Evolutionary conservation across 176 grass and related monocot genomes (phyloP), one percentile per base, ranked within the genome.

Genomic region (Bolboschoenus planiculmis): DNA sequence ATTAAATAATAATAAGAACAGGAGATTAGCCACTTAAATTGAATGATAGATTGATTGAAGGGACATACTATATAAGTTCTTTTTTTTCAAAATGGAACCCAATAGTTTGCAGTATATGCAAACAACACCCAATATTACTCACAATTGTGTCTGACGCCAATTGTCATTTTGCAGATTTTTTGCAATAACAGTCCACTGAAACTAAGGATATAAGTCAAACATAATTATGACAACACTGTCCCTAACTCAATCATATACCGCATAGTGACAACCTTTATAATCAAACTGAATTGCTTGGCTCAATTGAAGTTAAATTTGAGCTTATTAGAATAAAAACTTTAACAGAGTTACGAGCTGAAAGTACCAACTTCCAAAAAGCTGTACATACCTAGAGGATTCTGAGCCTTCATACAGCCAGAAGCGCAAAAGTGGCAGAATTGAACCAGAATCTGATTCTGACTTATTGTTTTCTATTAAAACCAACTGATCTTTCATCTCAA

Each of bases 351-450:
- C 18, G 13, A 51, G 26, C 71, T 10, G 13, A 43, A 48, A 50
- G 72, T 53, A 53, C 72, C 72, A 53, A 77, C 46, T 77, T 3
- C 1, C 16, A 51, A 4, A 30, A 51, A 33, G 14, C 26, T 77
- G 44, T 79, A 9, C 84, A 88, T 92, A 99, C 97, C 93, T 95
- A 78, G 86, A 77, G 64, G 87, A 91, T 85, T 99, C 93, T 80
- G 86, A 96, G 57, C 88, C 87, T 81, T 99, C 97, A 83, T 68
- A 78, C 31, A 93, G 56, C 54, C 50, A 80, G 78, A 84, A 90
- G 20, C 88, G 88, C 44, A 99, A 83, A 88, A 96, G 93, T 21
- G 93, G 91, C 78, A 93, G 85, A 87, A 95, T 78, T 85, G 86
- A 86, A 84, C 86, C 86, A 35, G 50, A 86, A 82, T 83, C 72